These are phyloP conservation scores for Fusarium burgessii DNA, from an alignment of 2,329 filamentous ascomycete genomes.

Conservation along the genomic window DNA sequence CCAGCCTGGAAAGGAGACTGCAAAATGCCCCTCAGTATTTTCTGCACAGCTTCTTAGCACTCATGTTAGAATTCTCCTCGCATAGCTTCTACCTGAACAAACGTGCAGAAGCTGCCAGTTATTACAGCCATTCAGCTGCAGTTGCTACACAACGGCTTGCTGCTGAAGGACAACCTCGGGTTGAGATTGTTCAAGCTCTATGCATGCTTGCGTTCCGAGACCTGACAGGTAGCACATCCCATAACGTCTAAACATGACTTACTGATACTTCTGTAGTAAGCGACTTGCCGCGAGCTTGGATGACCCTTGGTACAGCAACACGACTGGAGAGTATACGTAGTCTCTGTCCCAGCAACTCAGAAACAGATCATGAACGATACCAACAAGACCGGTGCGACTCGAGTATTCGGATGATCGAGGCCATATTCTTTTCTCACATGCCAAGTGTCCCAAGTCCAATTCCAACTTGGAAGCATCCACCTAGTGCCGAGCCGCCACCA, in stretches of 20 bases:
- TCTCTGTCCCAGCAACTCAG: background rate
- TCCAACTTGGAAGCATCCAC: background rate
- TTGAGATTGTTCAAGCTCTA: background rate
- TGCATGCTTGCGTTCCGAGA: constrained; percentile 1
- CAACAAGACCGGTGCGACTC: background rate
- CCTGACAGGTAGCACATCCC: background rate
- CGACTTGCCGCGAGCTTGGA: constrained; percentile 10
- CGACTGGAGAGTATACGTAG: background rate
- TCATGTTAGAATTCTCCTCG: constrained; percentile 3
- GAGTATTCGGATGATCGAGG: constrained; percentile 9
- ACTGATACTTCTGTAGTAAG: background rate
- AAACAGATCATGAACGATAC: rapidly evolving
- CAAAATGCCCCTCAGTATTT: background rate
- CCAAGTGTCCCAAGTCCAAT: background rate
- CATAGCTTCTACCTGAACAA: background rate
- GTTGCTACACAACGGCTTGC: background rate
- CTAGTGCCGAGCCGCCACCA: background rate
- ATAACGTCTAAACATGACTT: too few species aligned
- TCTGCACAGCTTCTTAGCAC: background rate
- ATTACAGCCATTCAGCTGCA: constrained; percentile 1
- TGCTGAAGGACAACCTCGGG: background rate
- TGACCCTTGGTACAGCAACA: constrained; percentile 2
- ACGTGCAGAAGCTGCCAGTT: background rate
- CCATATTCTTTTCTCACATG: constrained; percentile 4
- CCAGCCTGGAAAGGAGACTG: background rate